Conservation (phyloP, 805 yeast species). For the Wickerhamiella hasegawae region DNA sequence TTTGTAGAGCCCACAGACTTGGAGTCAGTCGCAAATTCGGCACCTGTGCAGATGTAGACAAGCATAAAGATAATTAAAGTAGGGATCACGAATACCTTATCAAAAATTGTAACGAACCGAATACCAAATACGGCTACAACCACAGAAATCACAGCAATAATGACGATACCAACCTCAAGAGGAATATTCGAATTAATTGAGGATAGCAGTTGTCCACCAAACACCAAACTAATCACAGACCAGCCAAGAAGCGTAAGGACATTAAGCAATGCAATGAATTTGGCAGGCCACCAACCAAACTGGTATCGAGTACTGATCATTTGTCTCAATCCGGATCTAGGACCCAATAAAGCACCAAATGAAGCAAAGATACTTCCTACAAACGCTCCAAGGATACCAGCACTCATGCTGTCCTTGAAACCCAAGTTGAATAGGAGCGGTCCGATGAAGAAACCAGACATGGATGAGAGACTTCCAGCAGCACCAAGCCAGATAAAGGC, state of each 20-base stretch:
- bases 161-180: constrained; percentile 55
- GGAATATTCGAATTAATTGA: constrained; percentile 51
- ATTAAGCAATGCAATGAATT: constrained; percentile 54
- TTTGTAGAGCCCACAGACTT: constrained; percentile 24
- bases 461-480: constrained; percentile 75
- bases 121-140: constrained; percentile 67
- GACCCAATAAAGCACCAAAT: constrained; percentile 76
- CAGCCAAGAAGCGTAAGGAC: constrained; percentile 76
- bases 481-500: constrained; percentile 74
- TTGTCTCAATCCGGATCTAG: constrained; percentile 77
- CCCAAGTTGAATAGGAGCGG: constrained; percentile 57
- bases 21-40: constrained; percentile 14
- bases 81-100: constrained; percentile 51
- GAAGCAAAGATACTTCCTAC: constrained; percentile 69
- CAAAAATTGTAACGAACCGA: constrained; percentile 50
- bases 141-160: constrained; percentile 49
- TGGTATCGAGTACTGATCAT: constrained; percentile 69
- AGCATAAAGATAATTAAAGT: constrained; percentile 51
- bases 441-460: constrained; percentile 70
- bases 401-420: constrained; percentile 42
- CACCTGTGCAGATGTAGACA: constrained; percentile 38
- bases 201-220: constrained; percentile 71
- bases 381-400: constrained; percentile 47
- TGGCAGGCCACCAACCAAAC: constrained; percentile 78
- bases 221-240: constrained; percentile 81